phyloP scores from a whole-genome alignment of 1,284 basidiomycete genomes.

The Volvariella volvacea region DNA sequence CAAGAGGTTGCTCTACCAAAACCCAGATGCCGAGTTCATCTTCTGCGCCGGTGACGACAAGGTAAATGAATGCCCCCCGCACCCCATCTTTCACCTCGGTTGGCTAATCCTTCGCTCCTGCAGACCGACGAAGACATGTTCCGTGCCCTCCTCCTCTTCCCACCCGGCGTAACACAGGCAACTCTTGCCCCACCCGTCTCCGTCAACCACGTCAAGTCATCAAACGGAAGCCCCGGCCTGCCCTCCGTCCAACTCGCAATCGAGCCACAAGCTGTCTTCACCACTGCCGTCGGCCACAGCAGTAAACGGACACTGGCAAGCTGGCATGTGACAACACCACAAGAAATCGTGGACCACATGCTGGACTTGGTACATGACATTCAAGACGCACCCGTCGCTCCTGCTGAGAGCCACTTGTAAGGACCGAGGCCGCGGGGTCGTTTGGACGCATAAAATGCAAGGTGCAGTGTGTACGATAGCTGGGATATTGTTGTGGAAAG shows the following conservation, averaged over 20 bases:
- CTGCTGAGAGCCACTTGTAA: no score
- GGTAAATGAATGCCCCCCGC: slow-evolving; percentile 40
- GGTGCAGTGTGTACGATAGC: no score
- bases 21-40: slow-evolving; percentile 91
- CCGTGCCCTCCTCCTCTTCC: slow-evolving; percentile 72
- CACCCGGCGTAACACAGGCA: slow-evolving; percentile 37
- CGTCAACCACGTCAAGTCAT: slow-evolving; percentile 49
- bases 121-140: slow-evolving; percentile 98
- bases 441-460: no score
- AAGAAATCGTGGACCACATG: slow-evolving; percentile 71
- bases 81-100: not conserved
- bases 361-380: slow-evolving; percentile 33
- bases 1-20: slow-evolving; percentile 85
- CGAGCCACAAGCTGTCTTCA: slow-evolving; percentile 69
- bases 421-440: no score
- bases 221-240: slow-evolving; percentile 8
- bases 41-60: slow-evolving; percentile 99
- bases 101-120: not conserved
- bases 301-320: slow-evolving; percentile 83
- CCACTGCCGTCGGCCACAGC: slow-evolving; percentile 81
- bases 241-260: slow-evolving; percentile 60
- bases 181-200: slow-evolving; percentile 69
- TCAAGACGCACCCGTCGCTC: no score
- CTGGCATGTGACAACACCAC: slow-evolving; percentile 83
- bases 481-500: no score